phyloP scores from a whole-genome alignment of 225 moss, liverwort and hornwort genomes.

The Marchantia polymorpha region DNA sequence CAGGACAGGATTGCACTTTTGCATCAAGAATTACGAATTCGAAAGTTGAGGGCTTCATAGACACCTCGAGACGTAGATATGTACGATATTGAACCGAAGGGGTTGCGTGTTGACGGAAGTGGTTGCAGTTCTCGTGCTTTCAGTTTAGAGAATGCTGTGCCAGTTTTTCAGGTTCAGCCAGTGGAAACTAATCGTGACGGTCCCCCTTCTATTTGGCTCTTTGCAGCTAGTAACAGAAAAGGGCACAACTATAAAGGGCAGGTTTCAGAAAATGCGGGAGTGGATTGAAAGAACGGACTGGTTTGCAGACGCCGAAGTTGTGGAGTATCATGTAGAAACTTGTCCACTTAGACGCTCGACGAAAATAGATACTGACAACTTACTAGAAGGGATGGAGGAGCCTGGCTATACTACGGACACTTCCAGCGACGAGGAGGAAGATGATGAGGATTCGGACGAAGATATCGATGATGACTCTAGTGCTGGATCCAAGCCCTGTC shows the following conservation, averaged over 20 bases:
- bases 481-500: neutral
- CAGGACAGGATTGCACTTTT: neutral
- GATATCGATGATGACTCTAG: conserved; percentile 8
- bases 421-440: conserved; percentile 2
- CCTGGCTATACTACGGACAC: conserved; percentile 24
- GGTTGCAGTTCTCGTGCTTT: neutral
- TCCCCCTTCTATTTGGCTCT: neutral
- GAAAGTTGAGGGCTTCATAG: no score
- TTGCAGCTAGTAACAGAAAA: conserved; percentile 33
- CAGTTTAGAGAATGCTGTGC: neutral
- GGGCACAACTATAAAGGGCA: conserved; percentile 29
- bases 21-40: neutral
- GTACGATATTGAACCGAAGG: neutral
- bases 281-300: conserved; percentile 34
- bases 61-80: neutral
- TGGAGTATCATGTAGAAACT: conserved; percentile 33
- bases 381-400: conserved; percentile 37
- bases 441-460: conserved; percentile 27
- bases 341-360: conserved; percentile 29
- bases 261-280: conserved; percentile 33
- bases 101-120: neutral
- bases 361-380: conserved; percentile 25
- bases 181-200: neutral
- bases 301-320: conserved; percentile 38
- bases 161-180: neutral